Conservation (phyloP, 371 early-diverging fungal species). For the Polyrhizophydium stewartii region DNA sequence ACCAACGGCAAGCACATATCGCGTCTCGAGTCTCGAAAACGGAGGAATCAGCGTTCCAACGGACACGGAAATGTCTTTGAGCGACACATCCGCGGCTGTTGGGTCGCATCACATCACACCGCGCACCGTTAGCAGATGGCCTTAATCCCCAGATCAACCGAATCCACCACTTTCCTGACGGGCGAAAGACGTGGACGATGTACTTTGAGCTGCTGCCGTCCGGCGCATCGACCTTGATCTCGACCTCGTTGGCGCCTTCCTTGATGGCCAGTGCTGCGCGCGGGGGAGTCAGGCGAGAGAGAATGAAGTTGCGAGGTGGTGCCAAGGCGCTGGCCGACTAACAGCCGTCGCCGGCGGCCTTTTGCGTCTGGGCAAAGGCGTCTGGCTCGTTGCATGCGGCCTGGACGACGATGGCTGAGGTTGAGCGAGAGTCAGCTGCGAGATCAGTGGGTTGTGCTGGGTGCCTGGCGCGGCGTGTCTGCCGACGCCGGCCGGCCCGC, state of each 20-base stretch:
- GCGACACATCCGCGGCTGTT: slow-evolving; percentile 22
- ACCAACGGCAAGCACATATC: too few relatives aligned
- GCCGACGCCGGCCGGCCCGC: not conserved
- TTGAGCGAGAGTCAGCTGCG: too few relatives aligned
- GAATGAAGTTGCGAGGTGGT: too few relatives aligned
- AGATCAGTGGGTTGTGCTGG: too few relatives aligned
- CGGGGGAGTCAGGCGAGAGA: too few relatives aligned
- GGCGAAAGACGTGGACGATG: slow-evolving; percentile 19
- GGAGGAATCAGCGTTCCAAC: slow-evolving; percentile 16
- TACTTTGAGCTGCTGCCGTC: slow-evolving; percentile 29
- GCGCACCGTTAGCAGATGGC: too few relatives aligned
- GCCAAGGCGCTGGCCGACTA: not conserved
- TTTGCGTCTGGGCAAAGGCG: slow-evolving; percentile 32
- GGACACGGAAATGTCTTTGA: slow-evolving; percentile 16
- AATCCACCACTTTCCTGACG: too few relatives aligned
- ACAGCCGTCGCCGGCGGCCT: slow-evolving; percentile 19
- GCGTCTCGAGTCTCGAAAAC: too few relatives aligned
- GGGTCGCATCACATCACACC: too few relatives aligned
- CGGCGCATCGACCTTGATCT: slow-evolving; percentile 34
- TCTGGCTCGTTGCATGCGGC: slow-evolving; percentile 30
- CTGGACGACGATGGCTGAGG: slow-evolving; percentile 15
- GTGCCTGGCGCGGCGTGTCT: too few relatives aligned
- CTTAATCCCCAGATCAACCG: too few relatives aligned
- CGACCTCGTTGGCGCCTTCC: slow-evolving; percentile 26
- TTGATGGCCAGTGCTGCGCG: slow-evolving; percentile 15